Conservation (phyloP, 768 basidiomycete genomes). For the Tylopilus balloui region DNA sequence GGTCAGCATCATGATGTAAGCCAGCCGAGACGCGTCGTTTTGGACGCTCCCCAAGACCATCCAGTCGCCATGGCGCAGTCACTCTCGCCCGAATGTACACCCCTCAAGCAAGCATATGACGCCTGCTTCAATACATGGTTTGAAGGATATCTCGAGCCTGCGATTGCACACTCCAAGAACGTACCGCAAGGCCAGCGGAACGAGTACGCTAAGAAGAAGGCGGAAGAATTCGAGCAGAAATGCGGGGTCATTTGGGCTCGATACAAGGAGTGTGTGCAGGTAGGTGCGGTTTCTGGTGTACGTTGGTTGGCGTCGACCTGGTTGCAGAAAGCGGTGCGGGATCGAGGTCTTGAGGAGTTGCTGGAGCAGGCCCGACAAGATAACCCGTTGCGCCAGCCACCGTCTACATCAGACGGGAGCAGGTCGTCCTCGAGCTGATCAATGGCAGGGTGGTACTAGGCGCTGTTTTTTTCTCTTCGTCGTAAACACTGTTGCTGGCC, state of each 20-base stretch:
- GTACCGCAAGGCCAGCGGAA: conserved; percentile 43
- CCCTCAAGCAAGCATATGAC: conserved; percentile 86
- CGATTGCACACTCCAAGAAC: conserved; percentile 42
- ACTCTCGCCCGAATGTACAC: conserved; percentile 80
- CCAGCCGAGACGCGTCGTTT: not conserved
- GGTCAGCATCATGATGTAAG: conserved; percentile 17
- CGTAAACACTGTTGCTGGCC: too few species aligned
- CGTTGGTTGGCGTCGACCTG: not conserved
- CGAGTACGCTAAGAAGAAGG: conserved; percentile 69
- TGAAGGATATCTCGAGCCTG: conserved; percentile 91
- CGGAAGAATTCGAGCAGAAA: conserved; percentile 79
- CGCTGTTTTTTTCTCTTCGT: too few species aligned
- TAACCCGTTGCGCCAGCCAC: conserved; percentile 65
- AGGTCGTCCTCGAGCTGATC: conserved; percentile 12
- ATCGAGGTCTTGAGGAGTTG: conserved; percentile 69
- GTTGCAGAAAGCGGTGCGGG: conserved; percentile 69
- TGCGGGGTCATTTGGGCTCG: conserved; percentile 81
- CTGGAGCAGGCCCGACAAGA: conserved; percentile 78
- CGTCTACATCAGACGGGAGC: conserved; percentile 17
- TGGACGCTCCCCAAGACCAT: not conserved
- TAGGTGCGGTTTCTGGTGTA: conserved; percentile 33
- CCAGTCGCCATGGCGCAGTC: conserved; percentile 57
- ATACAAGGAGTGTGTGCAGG: conserved; percentile 82
- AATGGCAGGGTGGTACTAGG: too few species aligned
- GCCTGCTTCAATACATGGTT: conserved; percentile 98